Evolutionary conservation across 257 asterid species (phyloP).

Genomic region (Scutellaria minor): DNA sequence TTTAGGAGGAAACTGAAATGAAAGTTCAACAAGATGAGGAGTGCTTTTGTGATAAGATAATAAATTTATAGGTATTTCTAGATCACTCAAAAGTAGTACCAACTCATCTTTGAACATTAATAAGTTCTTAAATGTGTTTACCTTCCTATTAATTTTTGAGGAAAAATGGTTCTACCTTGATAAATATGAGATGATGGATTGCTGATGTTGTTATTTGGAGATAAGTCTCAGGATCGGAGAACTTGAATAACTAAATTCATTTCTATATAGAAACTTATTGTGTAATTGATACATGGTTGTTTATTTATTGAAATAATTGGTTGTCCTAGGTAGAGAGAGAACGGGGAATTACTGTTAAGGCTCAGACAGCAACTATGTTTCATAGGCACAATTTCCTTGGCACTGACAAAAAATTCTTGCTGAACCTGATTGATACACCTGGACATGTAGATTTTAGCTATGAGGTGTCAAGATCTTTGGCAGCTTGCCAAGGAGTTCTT

Average conservation of each 20-base stretch:
- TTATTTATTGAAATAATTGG: conserved; percentile 31
- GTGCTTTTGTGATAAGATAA: conserved; percentile 16
- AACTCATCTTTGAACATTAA: neutral
- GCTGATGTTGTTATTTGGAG: neutral
- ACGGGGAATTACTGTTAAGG: conserved; percentile 97
- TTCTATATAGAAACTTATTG: neutral
- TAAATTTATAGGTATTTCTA: neutral
- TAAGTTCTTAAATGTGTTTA: neutral
- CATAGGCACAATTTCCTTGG: conserved; percentile 68
- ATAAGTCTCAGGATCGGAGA: neutral
- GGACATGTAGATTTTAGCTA: conserved; percentile 98
- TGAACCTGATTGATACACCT: conserved; percentile 94
- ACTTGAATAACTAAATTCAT: neutral
- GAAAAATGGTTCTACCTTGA: neutral
- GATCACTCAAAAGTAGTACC: neutral
- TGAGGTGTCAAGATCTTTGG: conserved; percentile 95
- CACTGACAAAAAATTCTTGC: conserved; percentile 58
- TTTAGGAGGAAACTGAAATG: conserved; percentile 13
- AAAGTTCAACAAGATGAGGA: neutral
- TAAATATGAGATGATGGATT: conserved; percentile 7
- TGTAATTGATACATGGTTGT: neutral
- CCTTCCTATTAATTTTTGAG: neutral
- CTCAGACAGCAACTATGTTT: conserved; percentile 99
- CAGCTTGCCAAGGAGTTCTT: conserved; percentile 98
- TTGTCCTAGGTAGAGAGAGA: conserved; percentile 90